Percentiles rank a stretch among this genome's conserved stretches.
Evolutionary conservation across 495 filamentous ascomycete genomes (phyloP).

Genomic region (Aspergillus diversus): DNA sequence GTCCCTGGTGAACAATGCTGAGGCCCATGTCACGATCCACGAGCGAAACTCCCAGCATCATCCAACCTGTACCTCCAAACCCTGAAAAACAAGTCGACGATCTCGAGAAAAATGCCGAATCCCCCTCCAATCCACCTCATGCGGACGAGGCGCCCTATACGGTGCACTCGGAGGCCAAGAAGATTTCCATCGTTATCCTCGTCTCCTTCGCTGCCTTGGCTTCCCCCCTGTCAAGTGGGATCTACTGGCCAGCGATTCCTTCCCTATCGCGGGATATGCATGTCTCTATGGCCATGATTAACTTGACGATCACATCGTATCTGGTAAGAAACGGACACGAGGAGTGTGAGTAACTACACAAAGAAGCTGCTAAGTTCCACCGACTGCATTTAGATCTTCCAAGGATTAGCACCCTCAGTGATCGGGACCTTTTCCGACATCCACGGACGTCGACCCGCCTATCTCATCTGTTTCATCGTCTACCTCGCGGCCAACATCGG

Average conservation of each 20-base stretch:
- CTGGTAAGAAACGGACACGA: slow-evolving; percentile 31
- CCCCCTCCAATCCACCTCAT: neutral
- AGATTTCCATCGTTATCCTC: slow-evolving; percentile 5
- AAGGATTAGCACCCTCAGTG: slow-evolving; percentile 53
- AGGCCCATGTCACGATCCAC: too few species aligned
- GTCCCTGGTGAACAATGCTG: too few species aligned
- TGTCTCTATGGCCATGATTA: slow-evolving; percentile 44
- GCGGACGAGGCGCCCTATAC: slow-evolving; percentile 28
- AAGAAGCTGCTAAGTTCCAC: neutral
- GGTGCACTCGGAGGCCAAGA: slow-evolving; percentile 26
- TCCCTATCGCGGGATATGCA: slow-evolving; percentile 39
- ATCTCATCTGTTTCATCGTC: slow-evolving; percentile 45
- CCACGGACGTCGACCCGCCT: slow-evolving; percentile 50
- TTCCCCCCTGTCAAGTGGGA: slow-evolving; percentile 47
- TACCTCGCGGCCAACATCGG: slow-evolving; percentile 54
- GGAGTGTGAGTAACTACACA: too few species aligned
- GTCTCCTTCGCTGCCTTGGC: slow-evolving; percentile 35
- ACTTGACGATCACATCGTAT: slow-evolving; percentile 51
- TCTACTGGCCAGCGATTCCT: slow-evolving; percentile 50
- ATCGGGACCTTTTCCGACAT: slow-evolving; percentile 51
- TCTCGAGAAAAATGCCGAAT: too few species aligned
- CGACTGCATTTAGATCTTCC: slow-evolving; percentile 42
- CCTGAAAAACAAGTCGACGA: slow-evolving; percentile 1
- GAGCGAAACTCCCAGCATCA: neutral
- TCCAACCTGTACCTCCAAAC: neutral